Evolutionary conservation across 768 basidiomycete genomes (phyloP), one percentile per base, ranked within the genome.

Genomic region (Pisolithus sp.): DNA sequence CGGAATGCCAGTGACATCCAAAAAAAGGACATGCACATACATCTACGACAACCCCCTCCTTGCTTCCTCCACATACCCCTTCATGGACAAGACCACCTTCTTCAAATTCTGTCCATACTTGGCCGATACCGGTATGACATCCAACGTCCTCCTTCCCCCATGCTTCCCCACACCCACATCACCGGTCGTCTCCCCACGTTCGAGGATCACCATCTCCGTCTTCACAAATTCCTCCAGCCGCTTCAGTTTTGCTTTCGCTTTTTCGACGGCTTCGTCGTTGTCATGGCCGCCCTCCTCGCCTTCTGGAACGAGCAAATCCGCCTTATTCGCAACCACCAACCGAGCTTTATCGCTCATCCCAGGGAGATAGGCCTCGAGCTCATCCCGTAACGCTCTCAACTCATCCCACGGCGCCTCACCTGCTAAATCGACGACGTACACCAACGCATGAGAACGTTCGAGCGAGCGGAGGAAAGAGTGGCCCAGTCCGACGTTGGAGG

Each of bases 311-410:
- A 95, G 77, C 30, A 90, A 65, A 70, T 99, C 96, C 0, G 93
- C 96, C 68, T 99, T 99, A 74, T 97, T 99, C 24, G 91, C 89
- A 17, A 98, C 74, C 38, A 99, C 89, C 63, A 96, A 76, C 23
- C 85, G 76, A 20, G 83, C 86, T 62, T 87, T 82, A 18, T 68
- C 61, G 62, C 86, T 87, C 78, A 97, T 81, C 13, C 86, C 91
- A 2, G 77, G 73, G 62, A 88, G 82, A 65, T 89, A 87, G 60
- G 78, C 81, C 61, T 93, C 89, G 26, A 98, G 71, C 68, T 98
- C 95, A n/a, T 83, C 79, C 20, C 78, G 73, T 12, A 98, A 73
- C 10, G 86, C 75, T 4, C 69, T 61, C 23, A 97, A 74, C 48
- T 93, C 92, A 13, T 85, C 80, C 79, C 85, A 87, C 0, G 94